Evolutionary conservation across 768 basidiomycete genomes (phyloP), one percentile per base, ranked within the genome.

Genomic region (Rhizopogon roseolus): DNA sequence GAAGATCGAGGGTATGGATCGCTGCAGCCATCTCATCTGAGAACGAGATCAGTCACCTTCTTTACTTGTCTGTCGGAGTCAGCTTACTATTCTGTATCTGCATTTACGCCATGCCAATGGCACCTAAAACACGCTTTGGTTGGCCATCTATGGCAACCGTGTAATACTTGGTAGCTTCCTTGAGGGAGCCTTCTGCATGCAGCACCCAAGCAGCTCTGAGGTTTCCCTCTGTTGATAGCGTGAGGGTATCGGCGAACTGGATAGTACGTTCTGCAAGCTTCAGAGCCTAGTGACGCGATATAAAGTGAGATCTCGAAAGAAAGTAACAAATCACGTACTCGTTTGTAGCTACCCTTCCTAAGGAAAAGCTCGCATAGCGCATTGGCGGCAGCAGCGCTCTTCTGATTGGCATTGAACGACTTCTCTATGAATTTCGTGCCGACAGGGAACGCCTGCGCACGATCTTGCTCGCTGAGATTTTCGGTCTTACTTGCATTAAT

Each of bases 191-290:
- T 62, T 88, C 81, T 1, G 83, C 82, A 60, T 95, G 93, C 13
- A 84, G 78, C 3, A 90, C 85, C 16, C 93, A 82, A 2, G 86
- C 96, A 13, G 94, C 85, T 32, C 88, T 80, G 14, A 95, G 71
- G 63, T 93, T 90, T 3, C 93, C 88, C 61, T 97, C 95, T 1
- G 90, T 88, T 28, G 95, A 77, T 14, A 96, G 74, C 0, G 90
- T 79, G 32, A 92, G 75, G 0, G 90, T 93, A 62, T 98, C 96
- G 0, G 95, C 89, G 63, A 90, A 97, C 65, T 98, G 94, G 38
- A 98, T 85, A 0, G 94, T 88, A 49, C 94, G 82, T 63, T 98
- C 97, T 22, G 93, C 94, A 17, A 98, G 75, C 74, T 98, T 99
- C 41, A 96, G 68, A 0, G 93, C 92, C 85, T 93, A 45, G 40